Conservation (phyloP, 305 asterid species). For the Fraxinus ornus region DNA sequence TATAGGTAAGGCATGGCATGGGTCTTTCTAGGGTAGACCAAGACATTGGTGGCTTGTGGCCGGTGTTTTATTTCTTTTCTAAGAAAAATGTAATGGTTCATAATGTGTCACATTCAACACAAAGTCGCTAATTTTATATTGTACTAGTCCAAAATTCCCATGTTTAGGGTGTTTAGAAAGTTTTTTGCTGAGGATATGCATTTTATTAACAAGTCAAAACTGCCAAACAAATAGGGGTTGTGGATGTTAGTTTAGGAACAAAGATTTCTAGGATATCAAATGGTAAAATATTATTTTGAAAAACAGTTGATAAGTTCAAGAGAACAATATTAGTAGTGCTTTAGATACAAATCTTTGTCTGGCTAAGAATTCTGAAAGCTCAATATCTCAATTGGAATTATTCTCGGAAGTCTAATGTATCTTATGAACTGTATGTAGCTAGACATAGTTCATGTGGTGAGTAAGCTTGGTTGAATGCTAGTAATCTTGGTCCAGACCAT, state of each 20-base stretch:
- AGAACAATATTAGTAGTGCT: background rate
- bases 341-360: background rate
- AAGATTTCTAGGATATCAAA: background rate
- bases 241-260: background rate
- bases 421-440: background rate
- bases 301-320: no score
- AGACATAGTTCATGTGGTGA: background rate
- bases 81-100: background rate
- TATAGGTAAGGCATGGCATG: background rate
- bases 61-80: background rate
- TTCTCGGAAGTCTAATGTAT: background rate
- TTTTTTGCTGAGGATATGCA: background rate
- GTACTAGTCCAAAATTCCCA: background rate
- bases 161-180: background rate
- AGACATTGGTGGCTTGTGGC: background rate
- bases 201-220: background rate
- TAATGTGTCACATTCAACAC: background rate
- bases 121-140: background rate
- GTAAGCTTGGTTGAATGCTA: background rate
- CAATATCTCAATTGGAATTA: background rate
- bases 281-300: background rate
- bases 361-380: background rate
- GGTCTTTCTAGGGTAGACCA: background rate
- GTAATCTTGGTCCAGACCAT: background rate
- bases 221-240: background rate